A percentile compares a stretch with the other conserved stretches of the same genome.
Conservation (phyloP, 148 eudicot species). For the Chenopodium suecicum region DNA sequence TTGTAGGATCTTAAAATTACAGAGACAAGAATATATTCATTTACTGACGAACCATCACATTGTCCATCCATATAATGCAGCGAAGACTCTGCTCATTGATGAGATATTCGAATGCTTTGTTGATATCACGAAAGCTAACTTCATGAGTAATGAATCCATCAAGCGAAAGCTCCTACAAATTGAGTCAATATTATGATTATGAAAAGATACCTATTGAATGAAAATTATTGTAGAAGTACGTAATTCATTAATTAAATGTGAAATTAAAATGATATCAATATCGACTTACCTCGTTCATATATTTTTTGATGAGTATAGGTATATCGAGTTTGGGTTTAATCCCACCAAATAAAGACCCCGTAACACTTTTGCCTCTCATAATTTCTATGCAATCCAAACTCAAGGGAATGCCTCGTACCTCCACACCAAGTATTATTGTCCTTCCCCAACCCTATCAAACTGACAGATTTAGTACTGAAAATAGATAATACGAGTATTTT, state of each 20-base stretch:
- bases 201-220: background rate
- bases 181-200: background rate
- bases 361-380: slow-evolving; percentile 42
- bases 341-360: slow-evolving; percentile 58
- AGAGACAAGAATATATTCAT: background rate
- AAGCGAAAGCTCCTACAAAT: slow-evolving; percentile 53
- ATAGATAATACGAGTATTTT: too few relatives aligned
- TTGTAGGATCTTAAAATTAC: too few relatives aligned
- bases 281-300: slow-evolving; percentile 39
- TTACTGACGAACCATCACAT: slow-evolving; percentile 3
- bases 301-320: slow-evolving; percentile 47
- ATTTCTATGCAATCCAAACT: slow-evolving; percentile 32
- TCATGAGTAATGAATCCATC: slow-evolving; percentile 64
- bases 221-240: too few relatives aligned
- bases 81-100: slow-evolving; percentile 53
- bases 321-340: slow-evolving; percentile 60
- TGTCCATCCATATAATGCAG: slow-evolving; percentile 74
- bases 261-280: background rate
- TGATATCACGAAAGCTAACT: slow-evolving; percentile 54
- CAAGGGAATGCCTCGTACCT: slow-evolving; percentile 42
- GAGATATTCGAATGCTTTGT: slow-evolving; percentile 66
- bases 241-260: too few relatives aligned
- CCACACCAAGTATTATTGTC: slow-evolving; percentile 60
- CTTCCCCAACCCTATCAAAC: slow-evolving; percentile 53
- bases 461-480: background rate